Conservation (phyloP, 2,329 filamentous ascomycete genomes). For the Paecilomyces sp. region DNA sequence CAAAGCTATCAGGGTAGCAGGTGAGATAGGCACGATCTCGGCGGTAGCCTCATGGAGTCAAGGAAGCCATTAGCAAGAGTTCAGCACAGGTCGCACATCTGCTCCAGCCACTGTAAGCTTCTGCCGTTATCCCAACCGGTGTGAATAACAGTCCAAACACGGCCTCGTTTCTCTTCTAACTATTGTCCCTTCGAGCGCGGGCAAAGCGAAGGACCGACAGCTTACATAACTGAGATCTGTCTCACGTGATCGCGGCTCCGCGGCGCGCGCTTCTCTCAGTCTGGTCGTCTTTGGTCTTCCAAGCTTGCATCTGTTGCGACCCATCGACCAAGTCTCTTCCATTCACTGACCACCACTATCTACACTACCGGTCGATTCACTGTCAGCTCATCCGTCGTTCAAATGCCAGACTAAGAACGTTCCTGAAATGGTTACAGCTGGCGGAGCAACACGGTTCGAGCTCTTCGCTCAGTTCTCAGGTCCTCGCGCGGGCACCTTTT, state of each 20-base stretch:
- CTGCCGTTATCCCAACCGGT: not conserved
- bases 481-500: constrained; percentile 21
- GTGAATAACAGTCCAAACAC: not conserved
- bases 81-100: not conserved
- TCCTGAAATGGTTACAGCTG: constrained; percentile 32
- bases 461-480: constrained; percentile 28
- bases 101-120: not conserved
- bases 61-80: not conserved
- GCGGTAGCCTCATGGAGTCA: not conserved
- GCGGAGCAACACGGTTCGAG: constrained; percentile 28
- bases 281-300: constrained; percentile 4
- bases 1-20: not conserved
- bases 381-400: constrained; percentile 8
- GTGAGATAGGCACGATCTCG: not conserved
- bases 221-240: constrained; percentile 2
- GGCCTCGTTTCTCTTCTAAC: not conserved
- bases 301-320: constrained; percentile 11
- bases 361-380: constrained; percentile 7
- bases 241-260: constrained; percentile 18
- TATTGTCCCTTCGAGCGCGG: not conserved
- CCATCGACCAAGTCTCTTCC: constrained; percentile 7
- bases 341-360: constrained; percentile 4
- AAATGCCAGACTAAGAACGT: constrained; percentile 4
- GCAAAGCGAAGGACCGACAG: not conserved
- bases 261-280: constrained; percentile 9